Percentiles rank a stretch among this genome's conserved stretches.
Conservation (phyloP, 495 filamentous ascomycete species). For the Hypoxylon fuscum region DNA sequence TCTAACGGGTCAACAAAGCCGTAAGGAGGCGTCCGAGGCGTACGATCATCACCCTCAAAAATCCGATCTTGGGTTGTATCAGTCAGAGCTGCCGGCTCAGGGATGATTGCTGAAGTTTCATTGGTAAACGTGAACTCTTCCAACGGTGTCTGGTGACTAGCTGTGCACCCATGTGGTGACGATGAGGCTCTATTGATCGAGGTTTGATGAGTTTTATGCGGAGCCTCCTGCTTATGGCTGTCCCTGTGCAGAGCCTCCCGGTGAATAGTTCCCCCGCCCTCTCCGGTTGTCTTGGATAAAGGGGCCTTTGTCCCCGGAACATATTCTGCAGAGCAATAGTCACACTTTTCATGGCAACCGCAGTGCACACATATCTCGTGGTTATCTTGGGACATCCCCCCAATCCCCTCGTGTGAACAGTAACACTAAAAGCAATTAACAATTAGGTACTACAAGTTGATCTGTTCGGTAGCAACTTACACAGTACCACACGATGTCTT, state of each 20-base stretch:
- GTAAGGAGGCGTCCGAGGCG: conserved; percentile 7
- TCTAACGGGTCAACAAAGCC: background rate
- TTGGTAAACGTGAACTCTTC: background rate
- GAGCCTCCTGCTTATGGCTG: too few species aligned
- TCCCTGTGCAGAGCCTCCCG: too few species aligned
- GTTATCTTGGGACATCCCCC: conserved; percentile 8
- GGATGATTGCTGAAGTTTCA: background rate
- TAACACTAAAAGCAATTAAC: conserved; percentile 8
- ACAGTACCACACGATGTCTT: conserved; percentile 10
- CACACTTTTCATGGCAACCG: conserved; percentile 1
- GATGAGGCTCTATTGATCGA: conserved; percentile 13
- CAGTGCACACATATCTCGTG: conserved; percentile 1
- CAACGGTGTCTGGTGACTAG: too few species aligned
- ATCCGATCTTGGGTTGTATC: too few species aligned
- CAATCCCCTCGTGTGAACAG: conserved; percentile 6
- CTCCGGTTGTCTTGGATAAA: conserved; percentile 5
- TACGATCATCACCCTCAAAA: conserved; percentile 6
- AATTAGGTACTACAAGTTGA: background rate
- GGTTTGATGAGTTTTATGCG: too few species aligned
- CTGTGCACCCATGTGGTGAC: background rate
- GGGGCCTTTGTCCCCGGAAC: background rate
- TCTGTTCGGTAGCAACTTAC: conserved; percentile 14
- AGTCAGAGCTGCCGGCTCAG: background rate
- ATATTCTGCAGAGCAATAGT: background rate
- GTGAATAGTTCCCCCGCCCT: background rate